Base-by-base conservation (phyloP, 805 yeast species). In the Scheffersomyces ergatensis region DNA sequence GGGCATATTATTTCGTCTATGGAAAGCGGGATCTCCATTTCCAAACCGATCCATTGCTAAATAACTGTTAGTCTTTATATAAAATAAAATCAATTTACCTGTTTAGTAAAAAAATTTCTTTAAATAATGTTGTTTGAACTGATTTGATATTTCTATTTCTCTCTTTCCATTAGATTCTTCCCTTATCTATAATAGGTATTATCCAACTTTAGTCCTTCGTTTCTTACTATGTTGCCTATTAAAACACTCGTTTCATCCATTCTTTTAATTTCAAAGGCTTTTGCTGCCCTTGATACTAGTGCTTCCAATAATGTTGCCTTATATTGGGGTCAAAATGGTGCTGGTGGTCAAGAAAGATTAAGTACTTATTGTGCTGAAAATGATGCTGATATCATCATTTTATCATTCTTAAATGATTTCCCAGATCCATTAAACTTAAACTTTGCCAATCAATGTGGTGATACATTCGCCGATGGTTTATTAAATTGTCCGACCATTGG, bases 371-470 rank as follows among this genome's bases (percentile, higher is more conserved):
- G 96, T 70, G 66, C 70, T 44, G 68, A 78, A 41, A 76, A 77
- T 39, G 72, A 80, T 34, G 87, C 85, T 24, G 95, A 86, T 51
- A 76, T 85, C 39, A 65, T 83, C 42, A 54, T 89, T 12, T 54
- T 88, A 26, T 76, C 96, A 1, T 89, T 89, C 63, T 59, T 89
- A 53, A 63, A 74, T 40, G 59, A 65, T 13, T 88, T 83, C 63
- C 82, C 87, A 20, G 45, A 49, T 13, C 44, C 49, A 27, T 31
- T 49, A 14, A 33, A 44, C 24, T 38, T 51, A n/a, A 50, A 54
- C 37, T 51, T 54, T 34, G 50, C 57, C 20, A 53, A 49, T 34
- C 53, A 46, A 42, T 54, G 58, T 41, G 46, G 48, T 34, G 44
- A 19, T n/a, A 43, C 50, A 30, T 72, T 62, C 37, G 33, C 62